A percentile compares a stretch with the other conserved stretches of the same genome.
These are phyloP conservation scores for Poronia punctata DNA, from an alignment of 495 filamentous ascomycete species.

Conservation along the genomic window DNA sequence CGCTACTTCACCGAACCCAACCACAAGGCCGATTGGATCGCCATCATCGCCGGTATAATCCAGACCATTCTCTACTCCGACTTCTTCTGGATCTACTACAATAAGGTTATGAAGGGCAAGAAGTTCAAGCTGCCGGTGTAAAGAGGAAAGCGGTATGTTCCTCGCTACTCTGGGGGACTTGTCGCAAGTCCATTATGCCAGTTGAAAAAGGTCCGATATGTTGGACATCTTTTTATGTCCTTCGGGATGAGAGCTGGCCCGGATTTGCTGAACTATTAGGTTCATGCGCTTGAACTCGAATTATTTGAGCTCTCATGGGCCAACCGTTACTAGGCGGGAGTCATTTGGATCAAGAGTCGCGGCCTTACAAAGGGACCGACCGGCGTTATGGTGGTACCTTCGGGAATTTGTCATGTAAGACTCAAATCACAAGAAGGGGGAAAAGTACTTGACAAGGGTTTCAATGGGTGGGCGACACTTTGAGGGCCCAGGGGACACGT, in stretches of 20 bases:
- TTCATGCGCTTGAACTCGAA: conserved; percentile 45
- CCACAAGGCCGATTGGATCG: conserved; percentile 68
- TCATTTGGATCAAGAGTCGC: conserved; percentile 17
- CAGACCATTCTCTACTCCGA: conserved; percentile 96
- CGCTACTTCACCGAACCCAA: conserved; percentile 66
- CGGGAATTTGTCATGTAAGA: conserved; percentile 9
- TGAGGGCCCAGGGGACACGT: neutral
- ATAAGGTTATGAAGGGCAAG: conserved; percentile 82
- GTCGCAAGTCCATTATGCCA: neutral
- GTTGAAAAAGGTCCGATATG: too few relatives aligned
- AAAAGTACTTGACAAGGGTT: conserved; percentile 6
- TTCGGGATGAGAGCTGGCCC: neutral
- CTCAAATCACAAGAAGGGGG: conserved; percentile 4
- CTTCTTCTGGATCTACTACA: conserved; percentile 99
- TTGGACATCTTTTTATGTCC: too few relatives aligned
- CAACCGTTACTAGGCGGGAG: too few relatives aligned
- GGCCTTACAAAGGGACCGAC: conserved; percentile 22
- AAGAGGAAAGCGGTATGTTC: conserved; percentile 5
- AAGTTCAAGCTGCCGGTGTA: conserved; percentile 83
- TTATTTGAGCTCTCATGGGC: too few relatives aligned
- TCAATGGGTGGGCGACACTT: conserved; percentile 1
- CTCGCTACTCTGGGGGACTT: neutral
- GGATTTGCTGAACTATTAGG: neutral
- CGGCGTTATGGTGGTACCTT: conserved; percentile 23
- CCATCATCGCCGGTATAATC: conserved; percentile 77